phyloP scores from a whole-genome alignment of 2,329 filamentous ascomycete genomes.

The Phoma sp. region DNA sequence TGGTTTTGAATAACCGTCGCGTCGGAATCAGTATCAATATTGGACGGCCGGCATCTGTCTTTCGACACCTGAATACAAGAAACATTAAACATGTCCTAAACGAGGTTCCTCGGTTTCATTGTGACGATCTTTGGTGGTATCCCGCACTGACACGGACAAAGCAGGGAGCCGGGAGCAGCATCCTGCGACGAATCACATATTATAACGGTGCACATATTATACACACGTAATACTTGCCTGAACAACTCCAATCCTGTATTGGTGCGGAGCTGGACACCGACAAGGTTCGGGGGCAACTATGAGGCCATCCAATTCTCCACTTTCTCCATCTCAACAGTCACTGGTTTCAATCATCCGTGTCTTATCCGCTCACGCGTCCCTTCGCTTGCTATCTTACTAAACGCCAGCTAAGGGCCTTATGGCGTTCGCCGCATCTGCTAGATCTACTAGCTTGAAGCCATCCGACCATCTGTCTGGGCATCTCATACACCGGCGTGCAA shows the following conservation, averaged over 20 bases:
- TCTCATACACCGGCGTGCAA: constrained; percentile 12
- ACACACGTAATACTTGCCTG: constrained; percentile 6
- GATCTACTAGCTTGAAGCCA: constrained; percentile 9
- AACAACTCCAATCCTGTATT: neutral
- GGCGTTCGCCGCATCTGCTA: constrained; percentile 10
- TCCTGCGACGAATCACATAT: constrained; percentile 2
- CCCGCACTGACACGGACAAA: constrained; percentile 2
- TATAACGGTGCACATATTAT: constrained; percentile 2
- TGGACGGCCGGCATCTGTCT: constrained; percentile 19
- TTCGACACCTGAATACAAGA: constrained; percentile 25
- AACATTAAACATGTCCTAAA: constrained; percentile 34
- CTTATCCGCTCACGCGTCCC: constrained; percentile 1
- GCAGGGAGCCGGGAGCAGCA: neutral
- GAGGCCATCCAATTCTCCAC: constrained; percentile 14
- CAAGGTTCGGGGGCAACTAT: neutral
- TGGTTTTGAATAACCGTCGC: constrained; percentile 14
- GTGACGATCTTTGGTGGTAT: constrained; percentile 9
- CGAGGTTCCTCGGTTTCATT: neutral
- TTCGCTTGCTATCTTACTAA: constrained; percentile 3
- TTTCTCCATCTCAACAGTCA: constrained; percentile 13
- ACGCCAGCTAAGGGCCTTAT: neutral
- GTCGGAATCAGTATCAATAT: constrained; percentile 12
- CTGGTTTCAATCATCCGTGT: constrained; percentile 6
- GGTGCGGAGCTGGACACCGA: neutral
- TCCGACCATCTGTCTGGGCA: constrained; percentile 5